Evolutionary conservation across 2,329 filamentous ascomycete species (phyloP).

Genomic region (Epichloe festucae): DNA sequence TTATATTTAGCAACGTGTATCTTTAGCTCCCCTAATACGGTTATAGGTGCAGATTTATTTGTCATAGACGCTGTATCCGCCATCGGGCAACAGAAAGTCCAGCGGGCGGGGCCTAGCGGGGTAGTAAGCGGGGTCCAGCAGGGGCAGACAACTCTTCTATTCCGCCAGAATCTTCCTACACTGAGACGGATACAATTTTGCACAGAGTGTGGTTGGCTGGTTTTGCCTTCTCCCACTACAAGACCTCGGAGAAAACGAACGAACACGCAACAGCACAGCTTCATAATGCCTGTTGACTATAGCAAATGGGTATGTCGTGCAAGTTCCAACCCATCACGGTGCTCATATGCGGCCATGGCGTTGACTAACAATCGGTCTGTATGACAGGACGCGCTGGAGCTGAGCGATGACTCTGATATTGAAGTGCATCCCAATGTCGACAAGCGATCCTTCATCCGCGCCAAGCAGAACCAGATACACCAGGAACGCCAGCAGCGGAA

Average conservation of each 20-base stretch:
- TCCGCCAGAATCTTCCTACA: background rate
- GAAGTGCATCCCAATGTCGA: conserved; percentile 99
- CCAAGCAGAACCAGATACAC: conserved; percentile 96
- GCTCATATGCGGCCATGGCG: too few species aligned
- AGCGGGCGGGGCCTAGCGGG: background rate
- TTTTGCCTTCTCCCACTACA: too few species aligned
- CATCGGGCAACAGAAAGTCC: too few species aligned
- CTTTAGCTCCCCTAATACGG: too few species aligned
- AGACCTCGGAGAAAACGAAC: background rate
- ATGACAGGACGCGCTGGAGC: conserved; percentile 72
- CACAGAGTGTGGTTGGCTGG: background rate
- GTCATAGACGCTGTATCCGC: too few species aligned
- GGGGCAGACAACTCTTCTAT: background rate
- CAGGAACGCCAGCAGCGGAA: conserved; percentile 75
- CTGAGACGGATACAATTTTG: background rate
- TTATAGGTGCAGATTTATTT: too few species aligned
- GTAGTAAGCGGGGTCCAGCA: background rate
- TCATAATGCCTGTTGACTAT: conserved; percentile 41
- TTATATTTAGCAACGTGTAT: too few species aligned
- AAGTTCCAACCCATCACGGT: background rate
- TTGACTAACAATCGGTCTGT: background rate
- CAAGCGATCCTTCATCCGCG: conserved; percentile 94
- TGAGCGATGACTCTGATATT: conserved; percentile 95
- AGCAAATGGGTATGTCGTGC: conserved; percentile 51
- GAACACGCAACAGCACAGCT: background rate